phyloP scores from a whole-genome alignment of 768 basidiomycete species.

The Auriscalpium microsporum region DNA sequence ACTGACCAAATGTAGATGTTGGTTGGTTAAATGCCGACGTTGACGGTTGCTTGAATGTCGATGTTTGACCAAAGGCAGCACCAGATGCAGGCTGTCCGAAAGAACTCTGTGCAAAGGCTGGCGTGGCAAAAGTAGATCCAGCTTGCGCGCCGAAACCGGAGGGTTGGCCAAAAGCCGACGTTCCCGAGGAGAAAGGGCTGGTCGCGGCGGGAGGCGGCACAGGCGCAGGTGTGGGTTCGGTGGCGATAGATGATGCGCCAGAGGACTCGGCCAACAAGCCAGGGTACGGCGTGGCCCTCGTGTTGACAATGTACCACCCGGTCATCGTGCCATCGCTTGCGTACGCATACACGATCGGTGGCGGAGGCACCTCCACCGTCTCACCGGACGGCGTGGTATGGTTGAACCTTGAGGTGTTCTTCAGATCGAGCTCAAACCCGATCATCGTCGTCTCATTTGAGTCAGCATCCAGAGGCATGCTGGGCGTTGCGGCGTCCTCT shows the following conservation, averaged over 20 bases:
- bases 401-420: slow-evolving; percentile 33
- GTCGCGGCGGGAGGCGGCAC: not conserved
- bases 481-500: slow-evolving; percentile 44
- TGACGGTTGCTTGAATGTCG: not conserved
- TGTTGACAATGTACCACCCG: slow-evolving; percentile 63
- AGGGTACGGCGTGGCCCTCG: slow-evolving; percentile 42
- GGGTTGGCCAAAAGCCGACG: slow-evolving; percentile 15
- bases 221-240: not conserved
- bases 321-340: slow-evolving; percentile 71
- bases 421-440: slow-evolving; percentile 59
- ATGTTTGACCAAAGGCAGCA: not conserved
- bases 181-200: slow-evolving; percentile 4
- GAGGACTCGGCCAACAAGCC: slow-evolving; percentile 33
- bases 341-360: slow-evolving; percentile 67
- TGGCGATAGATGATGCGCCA: slow-evolving; percentile 1
- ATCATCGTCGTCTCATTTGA: slow-evolving; percentile 64
- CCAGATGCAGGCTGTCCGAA: slow-evolving; percentile 19
- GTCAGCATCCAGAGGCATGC: slow-evolving; percentile 60
- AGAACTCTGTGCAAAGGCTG: slow-evolving; percentile 24
- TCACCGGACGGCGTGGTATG: slow-evolving; percentile 35
- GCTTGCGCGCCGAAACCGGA: not conserved
- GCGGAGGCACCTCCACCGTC: slow-evolving; percentile 33
- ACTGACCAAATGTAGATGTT: slow-evolving; percentile 16
- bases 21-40: slow-evolving; percentile 20
- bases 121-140: slow-evolving; percentile 13